phyloP scores from a whole-genome alignment of 176 grass and related monocot genomes.

The Cymbopogon citratus region DNA sequence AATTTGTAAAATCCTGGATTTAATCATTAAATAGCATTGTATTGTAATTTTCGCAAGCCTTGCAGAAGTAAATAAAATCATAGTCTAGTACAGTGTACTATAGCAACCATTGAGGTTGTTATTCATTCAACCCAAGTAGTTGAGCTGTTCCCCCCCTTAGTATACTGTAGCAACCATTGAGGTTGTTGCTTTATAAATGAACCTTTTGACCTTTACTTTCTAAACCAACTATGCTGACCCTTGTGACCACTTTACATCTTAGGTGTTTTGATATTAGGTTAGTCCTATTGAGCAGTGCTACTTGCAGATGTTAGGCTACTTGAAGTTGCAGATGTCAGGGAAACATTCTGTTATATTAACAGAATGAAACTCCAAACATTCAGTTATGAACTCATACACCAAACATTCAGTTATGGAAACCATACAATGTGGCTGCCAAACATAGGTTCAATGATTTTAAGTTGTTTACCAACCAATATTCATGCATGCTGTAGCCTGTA shows the following conservation, averaged over 20 bases:
- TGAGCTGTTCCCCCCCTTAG: not conserved
- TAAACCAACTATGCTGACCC: not conserved
- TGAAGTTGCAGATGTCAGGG: not conserved
- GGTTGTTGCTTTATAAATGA: not conserved
- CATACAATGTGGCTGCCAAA: not conserved
- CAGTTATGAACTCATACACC: not conserved
- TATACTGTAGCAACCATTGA: not conserved
- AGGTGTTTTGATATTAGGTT: not conserved
- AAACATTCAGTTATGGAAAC: not conserved
- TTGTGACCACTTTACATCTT: not conserved
- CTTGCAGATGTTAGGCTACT: not conserved
- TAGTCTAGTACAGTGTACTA: not conserved
- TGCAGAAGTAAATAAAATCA: not conserved
- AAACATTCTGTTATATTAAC: not conserved
- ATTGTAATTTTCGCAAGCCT: not conserved
- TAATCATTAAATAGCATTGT: not conserved
- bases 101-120: not conserved
- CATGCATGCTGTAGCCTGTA: not conserved
- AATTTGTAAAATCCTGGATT: not conserved
- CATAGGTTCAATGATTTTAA: not conserved
- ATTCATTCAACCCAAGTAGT: not conserved
- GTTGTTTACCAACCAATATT: not conserved
- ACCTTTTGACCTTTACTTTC: not conserved
- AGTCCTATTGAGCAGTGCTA: not conserved
- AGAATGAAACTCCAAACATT: conserved; percentile 1